Evolutionary conservation across 2,329 filamentous ascomycete species (phyloP).

Genomic region (Pezicula neosporulosa): DNA sequence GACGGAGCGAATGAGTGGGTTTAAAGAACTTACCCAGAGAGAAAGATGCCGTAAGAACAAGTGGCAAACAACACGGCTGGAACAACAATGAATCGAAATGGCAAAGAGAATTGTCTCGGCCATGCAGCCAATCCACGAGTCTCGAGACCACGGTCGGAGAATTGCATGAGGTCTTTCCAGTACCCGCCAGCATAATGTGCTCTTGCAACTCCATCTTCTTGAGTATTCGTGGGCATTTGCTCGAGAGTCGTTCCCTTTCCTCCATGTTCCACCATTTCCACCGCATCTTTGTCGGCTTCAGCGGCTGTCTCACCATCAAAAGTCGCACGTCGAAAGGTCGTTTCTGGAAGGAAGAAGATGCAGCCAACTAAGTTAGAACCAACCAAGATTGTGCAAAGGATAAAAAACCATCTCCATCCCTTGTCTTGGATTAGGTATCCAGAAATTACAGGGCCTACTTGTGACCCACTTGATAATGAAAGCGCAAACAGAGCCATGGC

Average conservation of each 20-base stretch:
- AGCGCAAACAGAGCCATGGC: slow-evolving; percentile 31
- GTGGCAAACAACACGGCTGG: slow-evolving; percentile 16
- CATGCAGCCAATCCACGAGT: slow-evolving; percentile 11
- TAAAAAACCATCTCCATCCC: slow-evolving; percentile 36
- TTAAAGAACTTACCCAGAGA: slow-evolving; percentile 12
- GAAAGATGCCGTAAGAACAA: slow-evolving; percentile 15
- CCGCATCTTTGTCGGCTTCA: slow-evolving; percentile 19
- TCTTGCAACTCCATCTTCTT: slow-evolving; percentile 3
- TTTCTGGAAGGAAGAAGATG: slow-evolving; percentile 33
- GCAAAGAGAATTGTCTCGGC: slow-evolving; percentile 16
- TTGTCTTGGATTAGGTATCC: slow-evolving; percentile 29
- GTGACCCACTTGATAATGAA: slow-evolving; percentile 30
- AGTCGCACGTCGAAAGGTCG: slow-evolving; percentile 23
- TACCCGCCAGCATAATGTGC: slow-evolving; percentile 23
- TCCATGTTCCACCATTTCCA: slow-evolving; percentile 12
- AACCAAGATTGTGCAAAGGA: slow-evolving; percentile 29
- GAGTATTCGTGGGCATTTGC: slow-evolving; percentile 1
- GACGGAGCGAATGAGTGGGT: too few relatives aligned
- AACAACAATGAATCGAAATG: slow-evolving; percentile 19
- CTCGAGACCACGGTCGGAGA: slow-evolving; percentile 18
- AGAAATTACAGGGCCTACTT: slow-evolving; percentile 31
- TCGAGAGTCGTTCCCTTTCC: slow-evolving; percentile 13
- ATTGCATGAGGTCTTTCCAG: slow-evolving; percentile 25
- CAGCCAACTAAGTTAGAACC: slow-evolving; percentile 25
- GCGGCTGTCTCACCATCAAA: slow-evolving; percentile 20